Conservation (phyloP, 306 rosid genomes). For the Gastrolobium bilobum region DNA sequence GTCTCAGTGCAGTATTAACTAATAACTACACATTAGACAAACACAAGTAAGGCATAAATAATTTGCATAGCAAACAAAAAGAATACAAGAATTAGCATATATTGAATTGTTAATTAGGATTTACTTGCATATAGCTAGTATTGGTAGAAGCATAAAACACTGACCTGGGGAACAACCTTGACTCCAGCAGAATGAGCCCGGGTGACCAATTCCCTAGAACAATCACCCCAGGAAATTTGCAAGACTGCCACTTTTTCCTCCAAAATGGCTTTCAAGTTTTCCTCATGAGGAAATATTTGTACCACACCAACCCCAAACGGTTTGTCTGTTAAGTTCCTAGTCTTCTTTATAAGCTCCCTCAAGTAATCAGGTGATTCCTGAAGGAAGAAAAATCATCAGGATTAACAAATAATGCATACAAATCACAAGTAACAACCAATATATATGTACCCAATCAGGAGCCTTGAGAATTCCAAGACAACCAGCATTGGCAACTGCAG, state of each 20-base stretch:
- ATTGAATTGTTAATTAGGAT: too few relatives aligned
- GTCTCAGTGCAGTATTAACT: not conserved
- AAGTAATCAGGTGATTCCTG: conserved; percentile 67
- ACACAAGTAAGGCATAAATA: too few relatives aligned
- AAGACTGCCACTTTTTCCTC: conserved; percentile 70
- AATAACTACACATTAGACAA: too few relatives aligned
- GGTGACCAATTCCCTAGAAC: conserved; percentile 58
- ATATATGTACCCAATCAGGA: conserved; percentile 62
- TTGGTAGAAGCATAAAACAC: not conserved
- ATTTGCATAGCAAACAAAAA: too few relatives aligned
- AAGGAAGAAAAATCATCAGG: too few relatives aligned
- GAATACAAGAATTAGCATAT: too few relatives aligned
- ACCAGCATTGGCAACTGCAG: conserved; percentile 62
- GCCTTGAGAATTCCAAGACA: conserved; percentile 63
- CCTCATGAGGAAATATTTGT: conserved; percentile 69
- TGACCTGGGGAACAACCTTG: conserved; percentile 62
- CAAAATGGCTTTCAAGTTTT: conserved; percentile 62
- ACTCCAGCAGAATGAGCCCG: conserved; percentile 68
- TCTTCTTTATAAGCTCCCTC: conserved; percentile 62
- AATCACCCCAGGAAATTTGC: conserved; percentile 72
- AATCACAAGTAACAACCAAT: too few relatives aligned
- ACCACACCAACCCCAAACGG: conserved; percentile 75
- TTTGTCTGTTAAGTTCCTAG: conserved; percentile 63
- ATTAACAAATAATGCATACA: too few relatives aligned
- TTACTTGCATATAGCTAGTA: too few relatives aligned